These are phyloP conservation scores for Penicillium pulvis DNA, from an alignment of 495 filamentous ascomycete genomes.

Conservation along the genomic window DNA sequence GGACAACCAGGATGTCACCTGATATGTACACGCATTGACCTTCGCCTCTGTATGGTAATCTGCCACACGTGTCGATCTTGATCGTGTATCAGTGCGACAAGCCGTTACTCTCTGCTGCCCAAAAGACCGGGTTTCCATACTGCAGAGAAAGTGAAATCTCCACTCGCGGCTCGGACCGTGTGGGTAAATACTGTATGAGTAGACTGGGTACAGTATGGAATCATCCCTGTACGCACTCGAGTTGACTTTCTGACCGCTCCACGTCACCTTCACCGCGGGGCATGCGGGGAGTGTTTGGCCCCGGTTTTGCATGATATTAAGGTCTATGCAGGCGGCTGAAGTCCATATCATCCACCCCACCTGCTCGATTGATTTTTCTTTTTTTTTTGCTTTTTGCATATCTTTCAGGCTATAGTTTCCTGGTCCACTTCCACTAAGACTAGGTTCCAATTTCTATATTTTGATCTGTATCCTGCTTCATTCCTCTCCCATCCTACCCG, in stretches of 20 bases:
- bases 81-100: conserved; percentile 20
- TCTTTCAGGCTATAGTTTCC: conserved; percentile 8
- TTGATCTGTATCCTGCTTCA: not conserved
- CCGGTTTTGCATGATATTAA: conserved; percentile 23
- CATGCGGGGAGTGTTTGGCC: conserved; percentile 13
- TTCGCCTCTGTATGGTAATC: too few species aligned
- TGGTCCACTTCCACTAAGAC: not conserved
- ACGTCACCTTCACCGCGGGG: conserved; percentile 23
- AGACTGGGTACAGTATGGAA: too few species aligned
- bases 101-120: conserved; percentile 22
- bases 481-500: not conserved
- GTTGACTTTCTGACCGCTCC: conserved; percentile 29
- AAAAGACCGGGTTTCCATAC: conserved; percentile 14
- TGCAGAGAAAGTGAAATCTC: not conserved
- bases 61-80: conserved; percentile 21
- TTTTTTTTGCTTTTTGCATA: conserved; percentile 12
- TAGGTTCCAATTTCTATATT: not conserved
- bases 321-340: conserved; percentile 20
- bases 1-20: conserved; percentile 27
- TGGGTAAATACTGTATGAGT: not conserved
- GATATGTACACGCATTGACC: conserved; percentile 13
- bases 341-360: conserved; percentile 28
- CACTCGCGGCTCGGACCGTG: conserved; percentile 31
- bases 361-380: conserved; percentile 19
- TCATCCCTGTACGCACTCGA: conserved; percentile 6